phyloP scores from a whole-genome alignment of 1,139 yeast species.

The Candida mesenterica region DNA sequence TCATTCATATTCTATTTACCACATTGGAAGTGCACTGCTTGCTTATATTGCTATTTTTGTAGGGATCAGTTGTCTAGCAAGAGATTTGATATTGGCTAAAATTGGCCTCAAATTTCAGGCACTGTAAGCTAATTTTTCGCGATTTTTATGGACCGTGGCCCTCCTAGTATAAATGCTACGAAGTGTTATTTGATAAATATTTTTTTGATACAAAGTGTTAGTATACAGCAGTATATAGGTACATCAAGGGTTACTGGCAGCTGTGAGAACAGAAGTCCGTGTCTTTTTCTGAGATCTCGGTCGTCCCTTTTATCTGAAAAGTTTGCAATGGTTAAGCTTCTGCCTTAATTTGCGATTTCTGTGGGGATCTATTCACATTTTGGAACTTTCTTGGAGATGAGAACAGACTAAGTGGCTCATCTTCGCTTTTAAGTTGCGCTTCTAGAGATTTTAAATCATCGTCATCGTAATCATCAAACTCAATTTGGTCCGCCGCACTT shows the following conservation, averaged over 20 bases:
- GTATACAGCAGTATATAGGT: neutral
- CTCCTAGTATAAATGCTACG: no score
- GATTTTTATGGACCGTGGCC: no score
- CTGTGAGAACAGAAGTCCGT: neutral
- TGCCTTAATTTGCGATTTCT: neutral
- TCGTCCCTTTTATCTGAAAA: no score
- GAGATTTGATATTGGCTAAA: neutral
- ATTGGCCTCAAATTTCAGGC: no score
- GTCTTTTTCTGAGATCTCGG: no score
- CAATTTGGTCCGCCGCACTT: neutral
- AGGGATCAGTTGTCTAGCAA: neutral
- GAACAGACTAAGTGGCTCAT: conserved; percentile 9
- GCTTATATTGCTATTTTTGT: neutral
- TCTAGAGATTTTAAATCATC: conserved; percentile 7
- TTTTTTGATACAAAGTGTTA: conserved; percentile 1
- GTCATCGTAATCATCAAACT: conserved; percentile 7
- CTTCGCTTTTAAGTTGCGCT: conserved; percentile 7
- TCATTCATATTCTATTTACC: conserved; percentile 10
- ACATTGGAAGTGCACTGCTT: conserved; percentile 5
- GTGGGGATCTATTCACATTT: neutral
- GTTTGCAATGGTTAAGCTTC: no score
- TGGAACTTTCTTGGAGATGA: conserved; percentile 8
- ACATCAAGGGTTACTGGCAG: neutral
- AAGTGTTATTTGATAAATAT: no score
- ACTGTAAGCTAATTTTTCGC: no score